These are phyloP conservation scores for Rosa hybrid DNA, from an alignment of 331 rosid genomes.

Conservation along the genomic window DNA sequence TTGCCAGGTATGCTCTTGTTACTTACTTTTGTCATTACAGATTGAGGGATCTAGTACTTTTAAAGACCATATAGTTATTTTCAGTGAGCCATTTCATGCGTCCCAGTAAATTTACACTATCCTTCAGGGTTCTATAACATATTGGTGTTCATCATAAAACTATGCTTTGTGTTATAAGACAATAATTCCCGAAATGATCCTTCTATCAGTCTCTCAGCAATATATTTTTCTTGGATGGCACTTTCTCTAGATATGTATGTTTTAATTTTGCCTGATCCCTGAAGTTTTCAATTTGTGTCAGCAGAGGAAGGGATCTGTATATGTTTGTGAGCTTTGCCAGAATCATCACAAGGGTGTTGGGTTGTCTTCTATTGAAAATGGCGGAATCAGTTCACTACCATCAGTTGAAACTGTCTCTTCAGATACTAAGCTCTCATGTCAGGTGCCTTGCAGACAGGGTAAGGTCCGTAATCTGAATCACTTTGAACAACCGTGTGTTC, in stretches of 20 bases:
- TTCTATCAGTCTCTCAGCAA: neutral
- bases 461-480: conserved; percentile 61
- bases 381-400: conserved; percentile 32
- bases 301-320: conserved; percentile 51
- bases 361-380: conserved; percentile 38
- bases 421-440: conserved; percentile 35
- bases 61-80: too few species aligned
- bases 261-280: conserved; percentile 12
- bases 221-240: neutral
- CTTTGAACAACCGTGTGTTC: conserved; percentile 9
- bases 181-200: neutral
- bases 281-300: conserved; percentile 27
- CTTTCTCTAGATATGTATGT: conserved; percentile 8
- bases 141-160: neutral
- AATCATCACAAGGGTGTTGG: conserved; percentile 61
- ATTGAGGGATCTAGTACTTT: neutral
- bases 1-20: conserved; percentile 66
- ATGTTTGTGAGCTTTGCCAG: conserved; percentile 79
- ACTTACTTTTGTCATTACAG: conserved; percentile 13
- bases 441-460: conserved; percentile 59
- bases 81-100: neutral
- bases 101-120: neutral
- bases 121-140: conserved; percentile 10
- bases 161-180: neutral
- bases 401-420: conserved; percentile 30